phyloP scores from a whole-genome alignment of 2,329 filamentous ascomycete species.

The Trichoderma citrinoviride region DNA sequence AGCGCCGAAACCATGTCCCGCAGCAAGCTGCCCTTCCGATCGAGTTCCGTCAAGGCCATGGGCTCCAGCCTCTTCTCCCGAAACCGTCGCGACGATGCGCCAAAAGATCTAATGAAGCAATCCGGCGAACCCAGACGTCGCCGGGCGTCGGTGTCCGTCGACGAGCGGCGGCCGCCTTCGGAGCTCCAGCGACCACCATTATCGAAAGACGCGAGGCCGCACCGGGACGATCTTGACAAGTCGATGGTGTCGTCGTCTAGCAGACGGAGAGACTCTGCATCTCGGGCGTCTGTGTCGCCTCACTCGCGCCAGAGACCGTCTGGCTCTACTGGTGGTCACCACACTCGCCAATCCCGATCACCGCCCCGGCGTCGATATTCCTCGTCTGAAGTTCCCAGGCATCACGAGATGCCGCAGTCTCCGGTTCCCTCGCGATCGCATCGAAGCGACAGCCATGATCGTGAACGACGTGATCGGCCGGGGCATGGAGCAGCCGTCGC shows the following conservation, averaged over 20 bases:
- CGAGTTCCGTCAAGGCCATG: constrained; percentile 22
- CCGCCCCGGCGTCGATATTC: constrained; percentile 19
- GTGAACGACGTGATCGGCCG: constrained; percentile 4
- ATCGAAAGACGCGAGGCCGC: constrained; percentile 16
- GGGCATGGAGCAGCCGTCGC: background rate
- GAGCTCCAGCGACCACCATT: background rate
- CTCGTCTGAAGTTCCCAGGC: constrained; percentile 13
- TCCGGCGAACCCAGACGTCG: constrained; percentile 14
- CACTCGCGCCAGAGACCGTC: constrained; percentile 10
- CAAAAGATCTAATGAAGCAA: background rate
- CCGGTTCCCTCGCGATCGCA: background rate
- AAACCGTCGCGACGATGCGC: constrained; percentile 7
- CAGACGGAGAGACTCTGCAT: constrained; percentile 8
- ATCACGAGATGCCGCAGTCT: background rate
- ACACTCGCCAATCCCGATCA: constrained; percentile 1
- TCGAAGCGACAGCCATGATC: background rate
- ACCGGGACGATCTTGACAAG: background rate
- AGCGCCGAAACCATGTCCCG: constrained; percentile 17
- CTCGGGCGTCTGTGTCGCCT: constrained; percentile 19
- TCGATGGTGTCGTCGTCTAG: constrained; percentile 10
- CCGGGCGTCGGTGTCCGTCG: background rate
- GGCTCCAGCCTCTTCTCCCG: constrained; percentile 22
- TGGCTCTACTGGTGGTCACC: background rate
- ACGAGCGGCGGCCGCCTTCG: background rate
- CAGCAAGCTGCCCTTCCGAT: constrained; percentile 22